A percentile compares a stretch with the other conserved stretches of the same genome.
Evolutionary conservation across 257 asterid species (phyloP).

Genomic region (Solanum medicagineum): DNA sequence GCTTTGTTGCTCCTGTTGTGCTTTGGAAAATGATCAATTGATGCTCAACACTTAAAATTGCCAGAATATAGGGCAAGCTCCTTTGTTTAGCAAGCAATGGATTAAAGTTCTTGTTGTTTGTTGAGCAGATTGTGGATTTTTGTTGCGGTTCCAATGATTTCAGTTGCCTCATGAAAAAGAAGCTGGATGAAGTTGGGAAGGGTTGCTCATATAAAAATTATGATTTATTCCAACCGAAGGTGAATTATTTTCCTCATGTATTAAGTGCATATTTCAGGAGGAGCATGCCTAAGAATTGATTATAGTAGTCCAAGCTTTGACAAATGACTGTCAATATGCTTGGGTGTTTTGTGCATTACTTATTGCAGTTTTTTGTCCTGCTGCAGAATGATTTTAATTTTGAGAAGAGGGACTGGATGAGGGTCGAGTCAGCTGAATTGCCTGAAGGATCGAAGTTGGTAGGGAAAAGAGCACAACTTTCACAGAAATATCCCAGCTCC

Average conservation of each 20-base stretch:
- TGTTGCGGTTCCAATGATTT: slow-evolving; percentile 93
- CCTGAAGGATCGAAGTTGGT: slow-evolving; percentile 72
- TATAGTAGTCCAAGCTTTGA: not conserved
- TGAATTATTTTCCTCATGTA: not conserved
- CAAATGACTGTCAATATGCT: not conserved
- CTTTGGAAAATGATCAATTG: not conserved
- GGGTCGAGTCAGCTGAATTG: slow-evolving; percentile 40
- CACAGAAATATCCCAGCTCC: not conserved
- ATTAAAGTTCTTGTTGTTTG: not conserved
- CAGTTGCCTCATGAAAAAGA: slow-evolving; percentile 70
- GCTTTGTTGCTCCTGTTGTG: not conserved
- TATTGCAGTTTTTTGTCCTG: slow-evolving; percentile 1
- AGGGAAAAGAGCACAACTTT: slow-evolving; percentile 8
- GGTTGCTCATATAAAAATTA: slow-evolving; percentile 60
- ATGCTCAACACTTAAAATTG: not conserved
- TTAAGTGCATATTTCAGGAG: not conserved
- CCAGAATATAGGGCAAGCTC: not conserved
- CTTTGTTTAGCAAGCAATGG: not conserved
- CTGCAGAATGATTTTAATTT: slow-evolving; percentile 68
- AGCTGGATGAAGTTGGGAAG: slow-evolving; percentile 58
- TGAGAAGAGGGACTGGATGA: slow-evolving; percentile 83
- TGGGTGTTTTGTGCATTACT: not conserved
- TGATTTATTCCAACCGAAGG: slow-evolving; percentile 65
- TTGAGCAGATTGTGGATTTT: slow-evolving; percentile 79
- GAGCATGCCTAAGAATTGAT: not conserved